Evolutionary conservation across 1,284 basidiomycete species (phyloP).

Genomic region (Malassezia vespertilionis): DNA sequence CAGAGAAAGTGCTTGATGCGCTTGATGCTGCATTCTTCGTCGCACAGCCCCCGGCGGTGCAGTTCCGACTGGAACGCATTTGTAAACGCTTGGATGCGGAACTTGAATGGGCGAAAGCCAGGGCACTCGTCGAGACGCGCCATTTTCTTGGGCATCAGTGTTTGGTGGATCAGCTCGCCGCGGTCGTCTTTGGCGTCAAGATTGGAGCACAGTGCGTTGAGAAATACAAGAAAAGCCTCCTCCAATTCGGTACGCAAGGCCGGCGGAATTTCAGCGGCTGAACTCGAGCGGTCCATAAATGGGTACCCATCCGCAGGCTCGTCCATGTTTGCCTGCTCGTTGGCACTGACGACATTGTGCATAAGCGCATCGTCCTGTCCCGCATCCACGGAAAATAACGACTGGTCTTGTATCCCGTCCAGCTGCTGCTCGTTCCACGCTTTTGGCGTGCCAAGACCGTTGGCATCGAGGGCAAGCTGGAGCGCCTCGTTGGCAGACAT

Average conservation of each 20-base stretch:
- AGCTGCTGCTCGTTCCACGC: too few species aligned
- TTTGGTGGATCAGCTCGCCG: constrained; percentile 94
- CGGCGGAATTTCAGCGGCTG: constrained; percentile 16
- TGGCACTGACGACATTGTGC: not conserved
- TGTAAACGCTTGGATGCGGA: constrained; percentile 96
- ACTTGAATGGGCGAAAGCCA: constrained; percentile 97
- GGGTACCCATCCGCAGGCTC: too few species aligned
- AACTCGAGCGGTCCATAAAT: too few species aligned
- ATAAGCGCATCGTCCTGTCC: too few species aligned
- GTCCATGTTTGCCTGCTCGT: not conserved
- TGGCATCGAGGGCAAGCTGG: too few species aligned
- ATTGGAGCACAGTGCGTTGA: constrained; percentile 81
- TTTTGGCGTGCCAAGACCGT: too few species aligned
- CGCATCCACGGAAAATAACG: too few species aligned
- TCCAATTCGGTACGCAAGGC: constrained; percentile 76
- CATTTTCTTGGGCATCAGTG: constrained; percentile 68
- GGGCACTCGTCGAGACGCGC: constrained; percentile 58
- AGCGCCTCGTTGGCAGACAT: too few species aligned
- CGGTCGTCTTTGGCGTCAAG: constrained; percentile 82
- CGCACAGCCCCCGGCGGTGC: constrained; percentile 51
- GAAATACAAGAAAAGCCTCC: constrained; percentile 77
- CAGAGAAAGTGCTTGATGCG: constrained; percentile 86
- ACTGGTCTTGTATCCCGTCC: too few species aligned
- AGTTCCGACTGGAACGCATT: constrained; percentile 89
- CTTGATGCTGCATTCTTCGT: constrained; percentile 53